Evolutionary conservation across 768 basidiomycete genomes (phyloP).

Genomic region (Hericium erinaceus): DNA sequence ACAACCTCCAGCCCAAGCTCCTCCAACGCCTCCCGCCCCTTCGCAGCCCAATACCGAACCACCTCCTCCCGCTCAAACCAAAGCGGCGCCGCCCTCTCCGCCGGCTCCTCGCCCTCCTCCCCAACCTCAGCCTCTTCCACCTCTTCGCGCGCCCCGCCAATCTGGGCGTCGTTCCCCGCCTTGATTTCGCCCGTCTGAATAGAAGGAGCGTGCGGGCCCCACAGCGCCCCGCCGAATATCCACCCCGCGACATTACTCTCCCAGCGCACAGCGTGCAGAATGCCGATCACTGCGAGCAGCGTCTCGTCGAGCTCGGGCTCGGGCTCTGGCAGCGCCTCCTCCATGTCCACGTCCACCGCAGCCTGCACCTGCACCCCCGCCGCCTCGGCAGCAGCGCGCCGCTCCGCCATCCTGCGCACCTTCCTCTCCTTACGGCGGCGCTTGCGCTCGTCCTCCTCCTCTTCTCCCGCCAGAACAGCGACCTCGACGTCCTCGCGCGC

Average conservation of each 20-base stretch:
- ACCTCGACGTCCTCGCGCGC: not conserved
- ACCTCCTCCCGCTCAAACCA: constrained; percentile 47
- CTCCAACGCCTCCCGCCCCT: constrained; percentile 40
- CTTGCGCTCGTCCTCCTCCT: constrained; percentile 13
- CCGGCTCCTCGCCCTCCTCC: not conserved
- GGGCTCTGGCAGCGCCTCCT: not conserved
- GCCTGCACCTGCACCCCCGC: not conserved
- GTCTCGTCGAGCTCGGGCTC: constrained; percentile 35
- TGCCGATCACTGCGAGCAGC: constrained; percentile 57
- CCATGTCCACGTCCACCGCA: not conserved
- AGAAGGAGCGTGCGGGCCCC: constrained; percentile 12
- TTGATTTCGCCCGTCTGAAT: not conserved
- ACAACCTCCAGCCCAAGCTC: constrained; percentile 37
- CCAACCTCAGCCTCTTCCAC: not conserved
- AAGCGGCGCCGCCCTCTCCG: constrained; percentile 9
- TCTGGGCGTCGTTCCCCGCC: not conserved
- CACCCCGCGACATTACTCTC: constrained; percentile 62
- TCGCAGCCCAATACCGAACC: constrained; percentile 40
- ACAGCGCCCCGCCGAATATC: constrained; percentile 50
- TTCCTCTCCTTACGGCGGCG: constrained; percentile 18
- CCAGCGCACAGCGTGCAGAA: constrained; percentile 47
- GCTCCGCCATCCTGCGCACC: not conserved
- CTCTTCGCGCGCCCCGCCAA: not conserved
- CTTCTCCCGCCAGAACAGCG: constrained; percentile 1
- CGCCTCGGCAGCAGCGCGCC: not conserved